These are phyloP conservation scores for Diutina catenulata DNA, from an alignment of 1,139 yeast species.

Conservation along the genomic window DNA sequence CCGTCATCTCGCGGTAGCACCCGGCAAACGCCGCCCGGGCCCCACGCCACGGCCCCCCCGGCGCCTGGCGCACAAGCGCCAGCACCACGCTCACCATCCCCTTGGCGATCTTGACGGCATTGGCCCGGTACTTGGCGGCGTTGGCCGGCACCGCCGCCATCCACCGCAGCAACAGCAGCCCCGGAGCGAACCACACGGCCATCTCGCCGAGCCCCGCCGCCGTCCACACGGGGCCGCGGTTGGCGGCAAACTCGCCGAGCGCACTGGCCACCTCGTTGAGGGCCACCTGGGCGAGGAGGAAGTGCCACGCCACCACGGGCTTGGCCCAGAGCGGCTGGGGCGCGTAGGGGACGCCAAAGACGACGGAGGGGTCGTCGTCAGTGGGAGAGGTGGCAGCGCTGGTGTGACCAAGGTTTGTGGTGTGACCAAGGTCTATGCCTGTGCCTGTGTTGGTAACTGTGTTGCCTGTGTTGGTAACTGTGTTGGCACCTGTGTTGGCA, in stretches of 20 bases:
- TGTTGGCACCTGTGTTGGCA: too few species aligned
- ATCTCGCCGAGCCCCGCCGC: neutral
- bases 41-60: too few species aligned
- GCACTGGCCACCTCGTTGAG: neutral
- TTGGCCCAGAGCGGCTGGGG: neutral
- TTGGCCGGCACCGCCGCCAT: neutral
- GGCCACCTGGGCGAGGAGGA: neutral
- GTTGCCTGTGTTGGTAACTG: too few species aligned
- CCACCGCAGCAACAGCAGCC: neutral
- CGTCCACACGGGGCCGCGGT: too few species aligned
- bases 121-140: neutral
- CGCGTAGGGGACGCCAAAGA: neutral
- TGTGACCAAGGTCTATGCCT: too few species aligned
- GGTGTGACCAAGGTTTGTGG: too few species aligned
- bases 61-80: too few species aligned
- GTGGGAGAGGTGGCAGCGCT: too few species aligned
- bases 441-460: too few species aligned
- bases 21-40: too few species aligned
- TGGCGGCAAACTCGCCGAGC: neutral
- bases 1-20: too few species aligned
- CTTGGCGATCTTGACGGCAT: neutral
- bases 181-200: neutral
- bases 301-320: conserved; percentile 4
- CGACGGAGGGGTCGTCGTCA: neutral
- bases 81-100: conserved; percentile 2